Percentiles rank a stretch among this genome's conserved stretches.
Evolutionary conservation across 148 eudicot genomes (phyloP).

Genomic region (Heliosperma pusillum): DNA sequence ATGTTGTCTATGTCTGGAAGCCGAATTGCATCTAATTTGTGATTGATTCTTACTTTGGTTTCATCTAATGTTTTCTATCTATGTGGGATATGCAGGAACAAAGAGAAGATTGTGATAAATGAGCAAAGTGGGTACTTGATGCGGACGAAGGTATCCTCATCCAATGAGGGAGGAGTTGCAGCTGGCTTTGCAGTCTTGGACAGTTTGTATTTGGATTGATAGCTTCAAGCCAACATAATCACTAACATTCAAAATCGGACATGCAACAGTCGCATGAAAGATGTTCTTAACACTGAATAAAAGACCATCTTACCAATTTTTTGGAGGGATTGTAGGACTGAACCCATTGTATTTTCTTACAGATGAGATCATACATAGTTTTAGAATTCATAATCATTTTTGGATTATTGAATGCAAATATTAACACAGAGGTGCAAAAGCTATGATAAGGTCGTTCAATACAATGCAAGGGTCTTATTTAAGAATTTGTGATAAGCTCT

Average conservation of each 20-base stretch:
- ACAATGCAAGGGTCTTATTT: no score
- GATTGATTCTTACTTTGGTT: slow-evolving; percentile 4
- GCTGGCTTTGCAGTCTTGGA: slow-evolving; percentile 96
- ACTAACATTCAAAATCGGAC: not conserved
- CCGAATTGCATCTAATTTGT: not conserved
- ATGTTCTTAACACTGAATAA: not conserved
- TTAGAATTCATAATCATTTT: not conserved
- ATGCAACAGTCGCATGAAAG: not conserved
- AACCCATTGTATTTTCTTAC: not conserved
- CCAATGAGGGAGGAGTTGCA: slow-evolving; percentile 95
- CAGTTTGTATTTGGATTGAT: slow-evolving; percentile 63
- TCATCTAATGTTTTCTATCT: not conserved
- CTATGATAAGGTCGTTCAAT: no score
- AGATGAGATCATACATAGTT: no score
- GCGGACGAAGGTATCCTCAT: slow-evolving; percentile 92
- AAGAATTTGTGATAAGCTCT: no score
- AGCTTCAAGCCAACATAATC: not conserved
- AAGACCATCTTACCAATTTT: not conserved
- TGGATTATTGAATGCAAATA: not conserved
- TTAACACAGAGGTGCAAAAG: no score
- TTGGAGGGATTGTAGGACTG: not conserved
- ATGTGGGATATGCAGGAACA: slow-evolving; percentile 47
- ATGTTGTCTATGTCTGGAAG: not conserved
- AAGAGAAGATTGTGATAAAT: slow-evolving; percentile 55
- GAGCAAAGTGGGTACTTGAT: slow-evolving; percentile 77